These are phyloP conservation scores for Wickerhamomyces chambardii DNA, from an alignment of 805 yeast species.

Conservation along the genomic window DNA sequence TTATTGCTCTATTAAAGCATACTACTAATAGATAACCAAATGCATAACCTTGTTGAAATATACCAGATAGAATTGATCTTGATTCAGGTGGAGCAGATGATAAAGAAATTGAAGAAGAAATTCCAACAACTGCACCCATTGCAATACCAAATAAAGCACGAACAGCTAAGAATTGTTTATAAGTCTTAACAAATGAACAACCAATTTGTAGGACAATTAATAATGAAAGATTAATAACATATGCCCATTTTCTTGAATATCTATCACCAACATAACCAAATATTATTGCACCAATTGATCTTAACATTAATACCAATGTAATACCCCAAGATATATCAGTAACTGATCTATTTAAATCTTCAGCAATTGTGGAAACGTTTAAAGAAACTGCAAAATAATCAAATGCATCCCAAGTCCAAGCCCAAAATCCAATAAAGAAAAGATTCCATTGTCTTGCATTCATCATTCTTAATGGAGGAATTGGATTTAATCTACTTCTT, in stretches of 20 bases:
- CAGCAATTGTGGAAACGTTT: conserved; percentile 38
- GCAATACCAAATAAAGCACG: conserved; percentile 53
- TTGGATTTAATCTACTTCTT: conserved; percentile 47
- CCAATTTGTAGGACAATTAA: conserved; percentile 51
- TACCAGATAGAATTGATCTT: conserved; percentile 52
- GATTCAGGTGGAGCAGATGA: conserved; percentile 46
- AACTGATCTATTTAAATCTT: conserved; percentile 31
- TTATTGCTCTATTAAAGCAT: conserved; percentile 55
- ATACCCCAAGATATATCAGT: conserved; percentile 52
- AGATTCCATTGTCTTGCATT: conserved; percentile 44
- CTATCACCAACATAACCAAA: conserved; percentile 54
- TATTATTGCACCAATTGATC: conserved; percentile 57
- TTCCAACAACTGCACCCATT: conserved; percentile 41
- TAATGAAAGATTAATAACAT: conserved; percentile 32
- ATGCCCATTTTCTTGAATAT: conserved; percentile 55
- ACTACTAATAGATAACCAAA: conserved; percentile 61
- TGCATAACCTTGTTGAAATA: conserved; percentile 77
- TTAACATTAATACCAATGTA: conserved; percentile 57
- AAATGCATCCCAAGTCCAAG: conserved; percentile 62
- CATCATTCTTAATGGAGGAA: conserved; percentile 43
- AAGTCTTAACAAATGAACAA: conserved; percentile 51
- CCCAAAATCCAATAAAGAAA: conserved; percentile 41
- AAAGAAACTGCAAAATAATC: conserved; percentile 53
- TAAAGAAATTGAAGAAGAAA: conserved; percentile 36
- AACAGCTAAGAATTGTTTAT: conserved; percentile 49